phyloP scores from a whole-genome alignment of 495 filamentous ascomycete species.

The Acidomyces sp. region DNA sequence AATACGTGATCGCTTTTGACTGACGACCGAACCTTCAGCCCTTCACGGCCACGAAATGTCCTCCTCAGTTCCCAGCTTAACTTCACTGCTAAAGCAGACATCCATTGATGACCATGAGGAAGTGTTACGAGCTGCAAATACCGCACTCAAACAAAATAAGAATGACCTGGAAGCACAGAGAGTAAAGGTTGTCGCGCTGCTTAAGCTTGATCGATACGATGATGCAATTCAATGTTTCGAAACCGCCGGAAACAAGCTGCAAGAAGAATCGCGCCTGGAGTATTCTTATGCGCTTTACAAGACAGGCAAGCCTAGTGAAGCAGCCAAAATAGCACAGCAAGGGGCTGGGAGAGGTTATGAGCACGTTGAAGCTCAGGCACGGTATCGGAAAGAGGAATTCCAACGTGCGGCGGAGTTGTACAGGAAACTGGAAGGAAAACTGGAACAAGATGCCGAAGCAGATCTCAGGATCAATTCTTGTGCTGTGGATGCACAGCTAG shows the following conservation, averaged over 20 bases:
- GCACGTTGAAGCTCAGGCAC: slow-evolving; percentile 81
- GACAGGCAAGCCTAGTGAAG: slow-evolving; percentile 57
- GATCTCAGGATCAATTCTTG: slow-evolving; percentile 76
- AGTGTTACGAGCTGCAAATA: slow-evolving; percentile 57
- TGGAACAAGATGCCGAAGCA: slow-evolving; percentile 49
- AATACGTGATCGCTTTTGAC: no score
- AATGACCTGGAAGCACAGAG: slow-evolving; percentile 55
- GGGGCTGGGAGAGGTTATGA: slow-evolving; percentile 46
- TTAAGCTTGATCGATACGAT: slow-evolving; percentile 88
- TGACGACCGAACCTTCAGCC: no score
- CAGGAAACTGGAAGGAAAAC: slow-evolving; percentile 42
- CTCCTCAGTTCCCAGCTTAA: slow-evolving; percentile 37
- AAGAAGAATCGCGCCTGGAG: slow-evolving; percentile 56
- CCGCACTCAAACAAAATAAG: slow-evolving; percentile 48
- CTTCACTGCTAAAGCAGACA: slow-evolving; percentile 41
- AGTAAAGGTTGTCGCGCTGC: slow-evolving; percentile 67
- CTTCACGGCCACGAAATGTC: no score
- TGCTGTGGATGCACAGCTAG: slow-evolving; percentile 72
- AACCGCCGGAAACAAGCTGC: slow-evolving; percentile 53
- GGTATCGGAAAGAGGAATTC: slow-evolving; percentile 78
- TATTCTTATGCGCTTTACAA: slow-evolving; percentile 91
- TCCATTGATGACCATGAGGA: slow-evolving; percentile 65
- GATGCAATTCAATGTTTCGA: slow-evolving; percentile 72
- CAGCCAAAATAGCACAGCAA: slow-evolving; percentile 43
- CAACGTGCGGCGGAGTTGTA: slow-evolving; percentile 57